A percentile compares a stretch with the other conserved stretches of the same genome.
phyloP scores from a whole-genome alignment of 2,329 filamentous ascomycete species.

The Delphinella strobiligena region DNA sequence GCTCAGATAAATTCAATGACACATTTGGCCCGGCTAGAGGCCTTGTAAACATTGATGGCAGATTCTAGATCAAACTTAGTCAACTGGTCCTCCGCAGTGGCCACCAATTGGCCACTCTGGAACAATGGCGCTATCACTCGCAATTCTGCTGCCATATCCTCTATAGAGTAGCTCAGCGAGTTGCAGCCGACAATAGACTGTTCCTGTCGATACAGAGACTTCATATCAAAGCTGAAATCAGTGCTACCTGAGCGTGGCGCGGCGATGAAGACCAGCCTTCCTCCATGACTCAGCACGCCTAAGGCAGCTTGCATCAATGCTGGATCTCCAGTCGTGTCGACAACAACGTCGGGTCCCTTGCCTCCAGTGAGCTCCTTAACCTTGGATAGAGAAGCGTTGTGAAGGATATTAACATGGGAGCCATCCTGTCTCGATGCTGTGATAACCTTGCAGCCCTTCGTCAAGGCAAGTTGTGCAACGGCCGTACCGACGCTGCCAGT shows the following conservation, averaged over 20 bases:
- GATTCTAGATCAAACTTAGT: background rate
- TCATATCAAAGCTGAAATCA: slow-evolving; percentile 2
- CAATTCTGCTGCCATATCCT: background rate
- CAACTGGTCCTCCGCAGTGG: background rate
- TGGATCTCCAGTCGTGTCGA: slow-evolving; percentile 20
- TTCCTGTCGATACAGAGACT: slow-evolving; percentile 1
- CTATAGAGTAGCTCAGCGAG: background rate
- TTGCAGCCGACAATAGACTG: slow-evolving; percentile 3
- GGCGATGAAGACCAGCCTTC: slow-evolving; percentile 18
- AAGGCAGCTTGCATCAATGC: slow-evolving; percentile 15
- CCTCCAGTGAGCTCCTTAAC: slow-evolving; percentile 10
- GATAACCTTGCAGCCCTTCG: slow-evolving; percentile 17
- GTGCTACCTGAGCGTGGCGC: slow-evolving; percentile 10
- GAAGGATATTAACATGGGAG: slow-evolving; percentile 12
- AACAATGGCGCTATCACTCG: background rate
- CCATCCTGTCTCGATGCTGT: slow-evolving; percentile 13
- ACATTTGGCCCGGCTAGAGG: background rate
- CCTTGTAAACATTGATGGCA: background rate
- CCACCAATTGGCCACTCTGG: background rate
- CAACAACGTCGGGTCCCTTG: slow-evolving; percentile 13
- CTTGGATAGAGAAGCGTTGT: slow-evolving; percentile 7
- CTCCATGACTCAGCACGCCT: slow-evolving; percentile 14
- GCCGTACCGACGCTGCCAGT: slow-evolving; percentile 19
- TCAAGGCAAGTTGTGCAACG: slow-evolving; percentile 14
- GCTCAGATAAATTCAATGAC: background rate